These are phyloP conservation scores for Vaccinium vitisidaea DNA, from an alignment of 148 eudicot genomes.

Conservation along the genomic window DNA sequence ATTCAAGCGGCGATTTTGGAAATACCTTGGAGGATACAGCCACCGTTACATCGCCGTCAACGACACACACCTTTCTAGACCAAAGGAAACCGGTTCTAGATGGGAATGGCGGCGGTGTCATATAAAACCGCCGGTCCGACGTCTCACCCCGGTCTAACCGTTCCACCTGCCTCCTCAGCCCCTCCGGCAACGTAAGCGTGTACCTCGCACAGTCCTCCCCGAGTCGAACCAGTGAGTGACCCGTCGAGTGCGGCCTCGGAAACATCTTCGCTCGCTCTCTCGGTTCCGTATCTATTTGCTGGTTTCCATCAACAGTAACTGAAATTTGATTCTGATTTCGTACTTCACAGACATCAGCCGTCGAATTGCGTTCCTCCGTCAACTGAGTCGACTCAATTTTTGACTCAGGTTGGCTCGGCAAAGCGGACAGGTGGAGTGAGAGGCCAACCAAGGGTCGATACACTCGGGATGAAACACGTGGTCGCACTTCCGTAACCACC, in stretches of 20 bases:
- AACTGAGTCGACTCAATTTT: not conserved
- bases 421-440: slow-evolving; percentile 51
- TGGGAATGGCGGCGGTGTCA: slow-evolving; percentile 11
- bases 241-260: slow-evolving; percentile 14
- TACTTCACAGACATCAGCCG: not conserved
- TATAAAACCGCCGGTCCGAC: slow-evolving; percentile 8
- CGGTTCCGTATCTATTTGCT: not conserved
- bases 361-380: not conserved
- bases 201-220: slow-evolving; percentile 34
- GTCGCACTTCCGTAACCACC: slow-evolving; percentile 37
- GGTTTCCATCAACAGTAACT: not conserved
- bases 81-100: not conserved
- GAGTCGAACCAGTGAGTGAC: not conserved
- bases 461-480: slow-evolving; percentile 59
- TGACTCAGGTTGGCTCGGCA: slow-evolving; percentile 35
- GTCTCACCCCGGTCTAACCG: slow-evolving; percentile 12
- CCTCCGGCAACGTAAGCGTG: slow-evolving; percentile 34
- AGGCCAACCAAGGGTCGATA: slow-evolving; percentile 42
- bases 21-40: not conserved
- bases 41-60: not conserved
- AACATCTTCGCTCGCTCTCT: not conserved
- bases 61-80: not conserved
- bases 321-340: not conserved
- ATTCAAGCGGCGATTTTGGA: not conserved
- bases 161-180: not conserved